phyloP scores from a whole-genome alignment of 192 early-diverging fungal species.

The Coemansia sp. region DNA sequence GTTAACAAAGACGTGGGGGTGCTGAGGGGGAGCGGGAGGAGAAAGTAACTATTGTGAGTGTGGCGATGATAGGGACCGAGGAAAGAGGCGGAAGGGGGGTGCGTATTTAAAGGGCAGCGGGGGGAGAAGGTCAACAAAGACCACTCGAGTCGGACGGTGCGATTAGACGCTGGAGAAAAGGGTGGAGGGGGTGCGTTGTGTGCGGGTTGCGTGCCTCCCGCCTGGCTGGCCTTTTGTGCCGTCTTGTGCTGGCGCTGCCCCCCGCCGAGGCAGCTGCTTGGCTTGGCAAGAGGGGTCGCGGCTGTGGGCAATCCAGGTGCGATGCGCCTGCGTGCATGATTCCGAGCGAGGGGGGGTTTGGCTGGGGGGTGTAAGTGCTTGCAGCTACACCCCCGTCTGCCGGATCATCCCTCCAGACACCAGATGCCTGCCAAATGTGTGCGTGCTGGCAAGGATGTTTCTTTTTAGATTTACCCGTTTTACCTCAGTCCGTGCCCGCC shows the following conservation, averaged over 20 bases:
- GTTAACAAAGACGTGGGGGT: constrained; percentile 10
- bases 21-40: no score
- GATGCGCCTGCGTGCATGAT: constrained; percentile 1
- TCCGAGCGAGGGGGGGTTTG: constrained; percentile 1
- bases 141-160: not conserved
- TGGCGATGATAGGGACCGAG: not conserved
- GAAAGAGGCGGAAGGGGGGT: not conserved
- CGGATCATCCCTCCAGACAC: not conserved
- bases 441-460: not conserved
- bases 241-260: not conserved
- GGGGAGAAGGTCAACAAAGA: not conserved
- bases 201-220: constrained; percentile 2
- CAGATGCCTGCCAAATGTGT: not conserved
- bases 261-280: not conserved
- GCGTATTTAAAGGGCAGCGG: constrained; percentile 11
- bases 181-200: not conserved
- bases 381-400: not conserved
- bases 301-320: constrained; percentile 5
- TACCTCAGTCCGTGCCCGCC: not conserved
- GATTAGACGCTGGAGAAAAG: not conserved
- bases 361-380: not conserved
- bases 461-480: constrained; percentile 8
- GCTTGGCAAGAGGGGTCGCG: no score
- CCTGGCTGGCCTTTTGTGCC: not conserved
- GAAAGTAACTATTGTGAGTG: constrained; percentile 7